phyloP scores from a whole-genome alignment of 345 rosid species.

The Populus simonii region DNA sequence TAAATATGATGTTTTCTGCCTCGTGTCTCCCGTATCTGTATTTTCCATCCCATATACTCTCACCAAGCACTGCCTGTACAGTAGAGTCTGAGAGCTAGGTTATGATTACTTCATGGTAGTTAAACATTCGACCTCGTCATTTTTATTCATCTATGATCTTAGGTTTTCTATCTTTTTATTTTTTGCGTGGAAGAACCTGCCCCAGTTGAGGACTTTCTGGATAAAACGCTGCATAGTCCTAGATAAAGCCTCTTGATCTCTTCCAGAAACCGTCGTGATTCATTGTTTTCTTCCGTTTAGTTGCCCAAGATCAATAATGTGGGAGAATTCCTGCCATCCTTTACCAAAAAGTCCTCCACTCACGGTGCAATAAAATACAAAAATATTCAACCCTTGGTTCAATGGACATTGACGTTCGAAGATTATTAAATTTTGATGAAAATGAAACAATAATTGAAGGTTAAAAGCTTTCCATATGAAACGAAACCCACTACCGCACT shows the following conservation, averaged over 20 bases:
- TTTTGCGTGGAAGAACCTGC: conserved; percentile 4
- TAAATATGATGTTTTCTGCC: no score
- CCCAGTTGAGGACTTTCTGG: not conserved
- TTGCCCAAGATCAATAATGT: not conserved
- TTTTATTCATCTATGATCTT: not conserved
- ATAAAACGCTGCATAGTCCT: not conserved
- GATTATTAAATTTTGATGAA: no score
- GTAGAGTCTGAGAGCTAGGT: not conserved
- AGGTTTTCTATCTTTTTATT: not conserved
- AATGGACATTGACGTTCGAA: not conserved
- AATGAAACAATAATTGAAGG: conserved; percentile 5
- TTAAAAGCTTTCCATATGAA: not conserved
- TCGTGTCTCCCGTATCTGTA: no score
- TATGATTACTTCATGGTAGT: not conserved
- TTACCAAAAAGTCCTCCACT: not conserved
- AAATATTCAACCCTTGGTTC: not conserved
- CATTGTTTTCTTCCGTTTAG: not conserved
- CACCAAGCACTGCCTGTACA: not conserved
- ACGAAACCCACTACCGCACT: not conserved
- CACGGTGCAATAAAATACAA: not conserved
- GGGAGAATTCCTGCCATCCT: not conserved
- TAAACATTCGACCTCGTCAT: no score
- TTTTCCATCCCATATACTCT: no score
- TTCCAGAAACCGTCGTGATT: not conserved
- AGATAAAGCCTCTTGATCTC: not conserved